Conservation (phyloP, 345 rosid species). For the Cochlearia excelsa region DNA sequence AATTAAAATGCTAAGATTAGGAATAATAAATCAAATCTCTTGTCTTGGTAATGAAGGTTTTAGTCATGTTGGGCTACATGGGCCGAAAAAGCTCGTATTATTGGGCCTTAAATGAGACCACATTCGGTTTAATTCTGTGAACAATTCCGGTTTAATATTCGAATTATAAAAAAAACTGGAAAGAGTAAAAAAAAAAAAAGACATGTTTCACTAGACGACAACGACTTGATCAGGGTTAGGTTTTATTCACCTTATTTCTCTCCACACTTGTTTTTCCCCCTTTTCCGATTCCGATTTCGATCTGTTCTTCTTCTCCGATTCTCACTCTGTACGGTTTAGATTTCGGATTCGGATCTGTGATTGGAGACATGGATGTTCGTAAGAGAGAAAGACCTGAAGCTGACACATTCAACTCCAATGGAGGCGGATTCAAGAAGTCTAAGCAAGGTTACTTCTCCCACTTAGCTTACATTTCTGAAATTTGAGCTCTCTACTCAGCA, state of each 20-base stretch:
- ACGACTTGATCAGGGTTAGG: constrained; percentile 33
- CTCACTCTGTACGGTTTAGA: background rate
- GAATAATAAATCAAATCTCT: no score
- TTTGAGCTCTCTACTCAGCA: background rate
- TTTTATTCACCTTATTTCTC: constrained; percentile 20
- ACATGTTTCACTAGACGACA: constrained; percentile 30
- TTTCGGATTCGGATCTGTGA: constrained; percentile 28
- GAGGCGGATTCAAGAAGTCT: constrained; percentile 60
- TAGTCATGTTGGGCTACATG: no score
- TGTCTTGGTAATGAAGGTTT: no score
- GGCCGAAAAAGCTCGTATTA: no score
- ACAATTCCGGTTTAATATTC: constrained; percentile 25
- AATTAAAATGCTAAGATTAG: no score
- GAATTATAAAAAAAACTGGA: background rate
- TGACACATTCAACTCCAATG: constrained; percentile 54
- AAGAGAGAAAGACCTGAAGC: constrained; percentile 68
- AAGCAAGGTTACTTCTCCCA: constrained; percentile 50
- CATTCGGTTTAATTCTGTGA: background rate
- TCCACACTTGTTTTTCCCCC: background rate
- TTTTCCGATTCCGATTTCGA: constrained; percentile 20
- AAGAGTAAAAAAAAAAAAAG: background rate
- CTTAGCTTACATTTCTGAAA: background rate
- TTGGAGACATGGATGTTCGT: constrained; percentile 52
- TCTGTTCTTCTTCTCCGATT: constrained; percentile 24
- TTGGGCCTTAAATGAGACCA: no score